phyloP scores from a whole-genome alignment of 1,139 yeast species.

The Hanseniaspora uvarum region DNA sequence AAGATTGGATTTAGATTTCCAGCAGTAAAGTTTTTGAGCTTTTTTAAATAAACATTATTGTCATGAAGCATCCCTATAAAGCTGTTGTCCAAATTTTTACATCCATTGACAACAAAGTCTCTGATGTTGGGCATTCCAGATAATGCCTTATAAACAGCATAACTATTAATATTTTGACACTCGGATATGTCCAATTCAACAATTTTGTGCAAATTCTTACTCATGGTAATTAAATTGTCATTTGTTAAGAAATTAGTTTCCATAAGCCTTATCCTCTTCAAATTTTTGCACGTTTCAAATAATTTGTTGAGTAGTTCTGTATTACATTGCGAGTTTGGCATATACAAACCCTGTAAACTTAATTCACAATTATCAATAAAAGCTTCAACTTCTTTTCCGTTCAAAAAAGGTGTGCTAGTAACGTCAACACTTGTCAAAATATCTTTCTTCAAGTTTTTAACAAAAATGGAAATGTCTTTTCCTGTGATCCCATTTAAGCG shows the following conservation, averaged over 20 bases:
- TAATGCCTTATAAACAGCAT: conserved; percentile 3
- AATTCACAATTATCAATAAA: conserved; percentile 7
- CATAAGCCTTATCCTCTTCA: conserved; percentile 9
- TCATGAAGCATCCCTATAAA: conserved; percentile 2
- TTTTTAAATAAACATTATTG: neutral
- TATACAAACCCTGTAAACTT: conserved; percentile 12
- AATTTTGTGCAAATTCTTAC: conserved; percentile 7
- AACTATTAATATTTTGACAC: conserved; percentile 5
- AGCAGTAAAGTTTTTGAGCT: conserved; percentile 8
- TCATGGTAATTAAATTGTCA: neutral
- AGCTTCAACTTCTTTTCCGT: neutral
- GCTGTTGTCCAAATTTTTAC: conserved; percentile 9
- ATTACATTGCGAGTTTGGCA: conserved; percentile 8
- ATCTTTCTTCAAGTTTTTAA: conserved; percentile 4
- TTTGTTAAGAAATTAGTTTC: neutral
- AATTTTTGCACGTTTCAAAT: neutral
- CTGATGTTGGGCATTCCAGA: conserved; percentile 6
- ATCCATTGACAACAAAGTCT: conserved; percentile 11
- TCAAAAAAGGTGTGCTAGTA: neutral
- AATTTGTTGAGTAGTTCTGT: neutral
- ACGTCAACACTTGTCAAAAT: conserved; percentile 13
- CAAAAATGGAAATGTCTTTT: neutral
- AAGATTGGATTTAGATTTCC: conserved; percentile 6
- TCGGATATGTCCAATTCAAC: conserved; percentile 14
- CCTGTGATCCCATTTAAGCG: conserved; percentile 5